phyloP scores from a whole-genome alignment of 1,284 basidiomycete species.

The Ceratobasidium sp. region DNA sequence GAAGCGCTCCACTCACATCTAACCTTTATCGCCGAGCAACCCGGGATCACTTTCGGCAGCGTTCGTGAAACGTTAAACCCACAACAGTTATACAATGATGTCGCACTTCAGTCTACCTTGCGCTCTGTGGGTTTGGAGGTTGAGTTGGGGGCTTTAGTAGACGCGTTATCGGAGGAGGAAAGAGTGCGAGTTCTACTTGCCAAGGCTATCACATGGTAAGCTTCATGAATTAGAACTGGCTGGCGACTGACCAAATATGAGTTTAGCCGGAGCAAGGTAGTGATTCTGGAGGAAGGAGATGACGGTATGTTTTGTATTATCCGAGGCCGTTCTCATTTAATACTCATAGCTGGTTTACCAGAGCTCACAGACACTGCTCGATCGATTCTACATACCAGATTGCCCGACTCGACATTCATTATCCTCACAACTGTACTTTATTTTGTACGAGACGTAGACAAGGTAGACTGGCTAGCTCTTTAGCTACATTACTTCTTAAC shows the following conservation, averaged over 20 bases:
- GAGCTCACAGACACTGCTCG: not conserved
- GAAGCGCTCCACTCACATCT: not conserved
- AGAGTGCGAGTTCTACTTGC: not conserved
- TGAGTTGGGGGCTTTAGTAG: not conserved
- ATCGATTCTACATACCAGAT: not conserved
- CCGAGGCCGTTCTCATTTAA: not conserved
- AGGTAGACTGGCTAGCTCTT: not conserved
- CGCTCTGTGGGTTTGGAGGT: not conserved
- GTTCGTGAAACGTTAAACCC: constrained; percentile 17
- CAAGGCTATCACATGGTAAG: constrained; percentile 3
- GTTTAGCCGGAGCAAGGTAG: constrained; percentile 13
- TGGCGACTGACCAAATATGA: no score
- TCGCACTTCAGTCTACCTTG: not conserved
- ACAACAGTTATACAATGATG: not conserved
- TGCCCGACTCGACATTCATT: constrained; percentile 2
- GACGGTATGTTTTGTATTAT: not conserved
- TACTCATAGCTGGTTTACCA: not conserved
- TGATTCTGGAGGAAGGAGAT: constrained; percentile 6
- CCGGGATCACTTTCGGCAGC: not conserved
- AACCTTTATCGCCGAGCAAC: constrained; percentile 19
- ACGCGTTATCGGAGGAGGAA: not conserved
- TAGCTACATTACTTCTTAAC: no score
- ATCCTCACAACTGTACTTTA: not conserved
- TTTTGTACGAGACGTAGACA: not conserved
- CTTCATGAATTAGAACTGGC: not conserved